phyloP scores from a whole-genome alignment of 148 eudicot genomes.

The Cornus kousa region DNA sequence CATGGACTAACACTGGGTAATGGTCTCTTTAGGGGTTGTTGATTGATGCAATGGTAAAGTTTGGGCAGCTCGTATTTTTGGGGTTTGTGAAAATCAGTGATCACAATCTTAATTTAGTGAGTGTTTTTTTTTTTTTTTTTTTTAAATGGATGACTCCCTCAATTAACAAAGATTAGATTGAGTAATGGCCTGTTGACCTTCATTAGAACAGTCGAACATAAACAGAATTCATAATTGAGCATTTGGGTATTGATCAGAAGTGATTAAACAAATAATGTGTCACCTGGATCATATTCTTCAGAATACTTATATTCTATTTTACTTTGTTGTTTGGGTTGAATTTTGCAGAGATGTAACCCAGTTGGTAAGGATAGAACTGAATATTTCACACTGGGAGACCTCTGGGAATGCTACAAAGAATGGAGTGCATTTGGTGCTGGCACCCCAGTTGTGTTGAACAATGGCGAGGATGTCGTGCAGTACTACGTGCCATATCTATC shows the following conservation, averaged over 20 bases:
- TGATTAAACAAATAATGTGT: no score
- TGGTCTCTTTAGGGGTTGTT: no score
- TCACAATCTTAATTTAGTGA: no score
- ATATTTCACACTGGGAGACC: conserved; percentile 21
- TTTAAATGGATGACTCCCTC: no score
- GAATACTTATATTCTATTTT: background rate
- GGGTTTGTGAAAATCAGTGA: no score
- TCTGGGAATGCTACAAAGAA: conserved; percentile 26
- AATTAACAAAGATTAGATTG: no score
- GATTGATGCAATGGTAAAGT: no score
- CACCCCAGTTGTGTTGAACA: conserved; percentile 3
- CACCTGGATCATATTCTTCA: background rate
- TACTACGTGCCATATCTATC: conserved; percentile 29
- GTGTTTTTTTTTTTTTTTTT: no score
- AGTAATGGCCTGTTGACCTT: no score
- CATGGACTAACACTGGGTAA: no score
- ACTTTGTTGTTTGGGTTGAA: background rate
- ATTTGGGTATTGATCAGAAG: no score
- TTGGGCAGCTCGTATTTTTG: no score
- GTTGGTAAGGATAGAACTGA: conserved; percentile 4
- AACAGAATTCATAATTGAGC: background rate
- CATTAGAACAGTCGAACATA: background rate
- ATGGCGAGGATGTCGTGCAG: conserved; percentile 9
- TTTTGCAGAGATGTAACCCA: conserved; percentile 8
- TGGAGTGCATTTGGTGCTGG: conserved; percentile 31